phyloP scores from a whole-genome alignment of 805 yeast genomes.

The Metschnikowia amazonensis region DNA sequence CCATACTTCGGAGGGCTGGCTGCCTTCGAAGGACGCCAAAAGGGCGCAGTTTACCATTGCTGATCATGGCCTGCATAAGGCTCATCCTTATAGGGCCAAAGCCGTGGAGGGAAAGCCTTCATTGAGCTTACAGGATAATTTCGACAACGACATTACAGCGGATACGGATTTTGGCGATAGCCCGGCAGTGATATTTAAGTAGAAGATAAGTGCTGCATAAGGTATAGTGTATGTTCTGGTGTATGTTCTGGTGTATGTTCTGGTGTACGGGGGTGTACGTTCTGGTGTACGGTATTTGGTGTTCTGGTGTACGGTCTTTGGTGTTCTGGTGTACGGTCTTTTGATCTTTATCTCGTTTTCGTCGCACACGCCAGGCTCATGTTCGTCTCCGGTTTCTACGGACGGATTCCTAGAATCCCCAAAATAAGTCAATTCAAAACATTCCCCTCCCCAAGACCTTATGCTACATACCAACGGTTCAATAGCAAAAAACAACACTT shows the following conservation, averaged over 20 bases:
- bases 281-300: too few species aligned
- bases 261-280: too few species aligned
- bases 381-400: too few species aligned
- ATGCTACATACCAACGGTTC: conserved; percentile 22
- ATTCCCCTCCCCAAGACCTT: not conserved
- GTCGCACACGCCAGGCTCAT: too few species aligned
- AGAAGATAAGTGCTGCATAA: too few species aligned
- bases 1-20: not conserved
- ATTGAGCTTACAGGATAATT: conserved; percentile 21
- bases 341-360: too few species aligned
- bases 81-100: conserved; percentile 2
- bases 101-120: not conserved
- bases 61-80: not conserved
- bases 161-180: conserved; percentile 14
- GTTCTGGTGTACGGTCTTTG: too few species aligned
- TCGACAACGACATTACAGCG: conserved; percentile 16
- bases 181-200: conserved; percentile 20
- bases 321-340: too few species aligned
- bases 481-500: conserved; percentile 5
- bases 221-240: too few species aligned
- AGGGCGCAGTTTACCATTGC: not conserved
- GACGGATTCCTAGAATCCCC: too few species aligned
- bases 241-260: too few species aligned
- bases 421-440: too few species aligned
- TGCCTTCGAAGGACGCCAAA: not conserved